Conservation (phyloP, 1,284 basidiomycete genomes). For the Tilletia walkeri region DNA sequence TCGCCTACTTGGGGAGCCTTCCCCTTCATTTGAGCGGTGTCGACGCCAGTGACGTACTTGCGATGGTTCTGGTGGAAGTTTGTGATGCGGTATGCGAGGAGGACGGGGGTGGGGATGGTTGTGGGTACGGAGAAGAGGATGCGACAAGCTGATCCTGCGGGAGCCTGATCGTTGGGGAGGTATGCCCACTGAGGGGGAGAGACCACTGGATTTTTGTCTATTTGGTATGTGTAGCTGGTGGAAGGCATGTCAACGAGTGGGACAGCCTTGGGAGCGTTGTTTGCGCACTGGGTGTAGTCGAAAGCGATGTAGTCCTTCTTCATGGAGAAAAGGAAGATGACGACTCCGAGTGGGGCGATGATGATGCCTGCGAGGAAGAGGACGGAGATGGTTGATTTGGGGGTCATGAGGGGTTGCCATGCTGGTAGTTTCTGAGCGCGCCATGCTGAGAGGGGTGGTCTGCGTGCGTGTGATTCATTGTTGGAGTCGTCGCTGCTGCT, state of each 20-base stretch:
- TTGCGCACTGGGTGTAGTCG: constrained; percentile 82
- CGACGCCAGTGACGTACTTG: constrained; percentile 89
- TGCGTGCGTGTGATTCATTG: not conserved
- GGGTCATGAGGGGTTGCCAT: constrained; percentile 99
- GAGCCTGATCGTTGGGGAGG: constrained; percentile 18
- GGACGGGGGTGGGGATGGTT: constrained; percentile 72
- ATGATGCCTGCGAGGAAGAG: constrained; percentile 90
- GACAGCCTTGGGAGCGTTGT: constrained; percentile 20
- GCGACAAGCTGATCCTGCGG: constrained; percentile 33
- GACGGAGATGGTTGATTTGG: constrained; percentile 92
- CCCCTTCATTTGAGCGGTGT: constrained; percentile 81
- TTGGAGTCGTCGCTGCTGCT: not conserved
- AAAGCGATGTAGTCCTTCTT: constrained; percentile 68
- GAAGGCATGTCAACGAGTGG: constrained; percentile 63
- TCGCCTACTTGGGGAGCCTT: constrained; percentile 61
- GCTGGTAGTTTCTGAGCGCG: constrained; percentile 84
- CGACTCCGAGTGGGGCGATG: constrained; percentile 92
- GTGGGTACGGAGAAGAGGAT: constrained; percentile 65
- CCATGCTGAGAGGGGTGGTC: constrained; percentile 11
- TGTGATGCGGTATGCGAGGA: constrained; percentile 84
- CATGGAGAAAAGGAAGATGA: constrained; percentile 63
- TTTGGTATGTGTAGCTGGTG: constrained; percentile 69
- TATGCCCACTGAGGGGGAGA: constrained; percentile 18
- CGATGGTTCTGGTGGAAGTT: constrained; percentile 91
- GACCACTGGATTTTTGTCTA: not conserved